phyloP scores from a whole-genome alignment of 495 filamentous ascomycete genomes.

The Tuber melanosporum region DNA sequence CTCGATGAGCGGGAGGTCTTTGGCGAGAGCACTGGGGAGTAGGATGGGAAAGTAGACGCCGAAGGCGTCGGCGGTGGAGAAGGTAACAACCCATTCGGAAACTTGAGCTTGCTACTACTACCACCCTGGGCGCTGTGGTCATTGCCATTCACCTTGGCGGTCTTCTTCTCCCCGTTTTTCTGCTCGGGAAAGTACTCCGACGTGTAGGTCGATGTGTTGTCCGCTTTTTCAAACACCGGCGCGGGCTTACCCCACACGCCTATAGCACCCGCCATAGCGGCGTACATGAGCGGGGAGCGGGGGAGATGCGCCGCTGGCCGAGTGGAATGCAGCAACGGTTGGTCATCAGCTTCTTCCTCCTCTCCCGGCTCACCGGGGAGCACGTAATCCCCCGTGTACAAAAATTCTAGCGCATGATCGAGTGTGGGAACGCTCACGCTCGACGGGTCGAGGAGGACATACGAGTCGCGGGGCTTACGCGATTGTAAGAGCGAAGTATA shows the following conservation, averaged over 20 bases:
- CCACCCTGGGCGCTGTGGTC: background rate
- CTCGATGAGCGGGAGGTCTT: slow-evolving; percentile 8
- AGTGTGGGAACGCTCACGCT: slow-evolving; percentile 22
- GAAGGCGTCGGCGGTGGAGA: slow-evolving; percentile 21
- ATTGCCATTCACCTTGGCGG: background rate
- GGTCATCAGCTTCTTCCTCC: slow-evolving; percentile 15
- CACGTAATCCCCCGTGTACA: slow-evolving; percentile 31
- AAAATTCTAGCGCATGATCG: slow-evolving; percentile 25
- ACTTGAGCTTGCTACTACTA: slow-evolving; percentile 4
- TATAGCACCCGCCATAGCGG: slow-evolving; percentile 29
- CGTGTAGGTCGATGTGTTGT: slow-evolving; percentile 25
- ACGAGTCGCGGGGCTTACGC: slow-evolving; percentile 20
- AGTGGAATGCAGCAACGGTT: slow-evolving; percentile 13
- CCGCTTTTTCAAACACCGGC: slow-evolving; percentile 16
- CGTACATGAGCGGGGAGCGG: slow-evolving; percentile 28
- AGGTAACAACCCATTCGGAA: slow-evolving; percentile 12
- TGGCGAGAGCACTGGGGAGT: slow-evolving; percentile 13
- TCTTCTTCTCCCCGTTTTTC: background rate
- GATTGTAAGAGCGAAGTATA: slow-evolving; percentile 28
- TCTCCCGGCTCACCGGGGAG: slow-evolving; percentile 17
- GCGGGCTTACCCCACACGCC: slow-evolving; percentile 36
- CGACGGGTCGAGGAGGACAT: slow-evolving; percentile 20
- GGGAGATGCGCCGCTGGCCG: slow-evolving; percentile 25
- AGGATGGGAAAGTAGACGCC: slow-evolving; percentile 18
- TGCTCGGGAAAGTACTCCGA: slow-evolving; percentile 21